phyloP scores from a whole-genome alignment of 495 filamentous ascomycete species.

The Lasiosphaeris hirsuta region DNA sequence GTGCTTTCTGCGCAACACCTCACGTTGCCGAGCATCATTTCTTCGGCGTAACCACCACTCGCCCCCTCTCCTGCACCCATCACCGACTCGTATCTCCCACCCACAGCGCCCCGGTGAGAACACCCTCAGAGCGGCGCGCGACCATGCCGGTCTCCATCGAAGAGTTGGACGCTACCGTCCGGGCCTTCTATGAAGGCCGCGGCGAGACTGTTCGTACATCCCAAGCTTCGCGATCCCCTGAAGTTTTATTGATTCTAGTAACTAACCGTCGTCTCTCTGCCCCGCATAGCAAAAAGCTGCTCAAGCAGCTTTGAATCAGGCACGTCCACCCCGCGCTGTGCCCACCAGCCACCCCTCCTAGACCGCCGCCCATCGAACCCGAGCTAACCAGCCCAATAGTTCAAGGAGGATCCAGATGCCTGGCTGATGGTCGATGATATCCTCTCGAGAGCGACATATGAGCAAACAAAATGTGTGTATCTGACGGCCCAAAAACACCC shows the following conservation, averaged over 20 bases:
- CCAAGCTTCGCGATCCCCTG: conserved; percentile 23
- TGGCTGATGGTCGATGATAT: conserved; percentile 98
- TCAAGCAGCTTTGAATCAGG: conserved; percentile 90
- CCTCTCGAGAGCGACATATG: conserved; percentile 80
- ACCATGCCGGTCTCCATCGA: conserved; percentile 65
- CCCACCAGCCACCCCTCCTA: not conserved
- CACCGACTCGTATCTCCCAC: not conserved
- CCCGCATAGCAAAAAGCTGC: conserved; percentile 89
- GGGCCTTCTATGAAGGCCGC: conserved; percentile 93
- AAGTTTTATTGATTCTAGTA: conserved; percentile 15
- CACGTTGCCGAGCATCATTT: not conserved
- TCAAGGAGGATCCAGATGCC: conserved; percentile 97
- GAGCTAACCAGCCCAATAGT: conserved; percentile 52
- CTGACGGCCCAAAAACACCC: conserved; percentile 5
- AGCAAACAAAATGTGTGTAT: conserved; percentile 90
- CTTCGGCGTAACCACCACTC: not conserved
- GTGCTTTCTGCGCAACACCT: not conserved
- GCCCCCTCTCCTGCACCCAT: not conserved
- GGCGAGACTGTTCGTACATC: conserved; percentile 73
- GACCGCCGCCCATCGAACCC: conserved; percentile 25
- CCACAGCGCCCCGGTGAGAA: not conserved
- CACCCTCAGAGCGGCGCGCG: conserved; percentile 15
- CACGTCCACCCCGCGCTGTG: conserved; percentile 39
- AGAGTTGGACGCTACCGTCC: conserved; percentile 94
- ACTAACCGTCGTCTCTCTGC: not conserved